Conservation (phyloP, 192 early-diverging fungal species). For the Entomortierella beljakovae region DNA sequence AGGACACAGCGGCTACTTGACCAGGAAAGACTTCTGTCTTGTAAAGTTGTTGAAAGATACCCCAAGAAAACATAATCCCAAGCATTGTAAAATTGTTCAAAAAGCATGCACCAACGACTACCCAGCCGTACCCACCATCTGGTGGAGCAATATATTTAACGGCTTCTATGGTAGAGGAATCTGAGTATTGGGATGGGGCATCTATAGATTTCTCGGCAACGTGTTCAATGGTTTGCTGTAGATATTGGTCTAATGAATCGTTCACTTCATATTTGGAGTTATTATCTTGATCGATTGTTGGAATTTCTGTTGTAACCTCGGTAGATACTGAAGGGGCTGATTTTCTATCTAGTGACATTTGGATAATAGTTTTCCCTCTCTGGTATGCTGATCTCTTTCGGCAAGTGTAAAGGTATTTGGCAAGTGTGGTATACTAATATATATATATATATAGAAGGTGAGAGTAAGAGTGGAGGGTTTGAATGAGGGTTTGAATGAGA, state of each 20-base stretch:
- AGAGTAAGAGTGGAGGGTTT: neutral
- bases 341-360: neutral
- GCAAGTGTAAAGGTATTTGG: neutral
- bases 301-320: neutral
- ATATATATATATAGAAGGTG: neutral
- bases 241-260: neutral
- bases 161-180: neutral
- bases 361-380: too few species aligned
- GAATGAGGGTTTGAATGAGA: neutral
- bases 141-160: slow-evolving; percentile 18
- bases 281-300: neutral
- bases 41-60: slow-evolving; percentile 61
- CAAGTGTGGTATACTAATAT: neutral
- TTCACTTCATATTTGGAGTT: too few species aligned
- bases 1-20: slow-evolving; percentile 54
- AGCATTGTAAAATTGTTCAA: slow-evolving; percentile 56
- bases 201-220: neutral
- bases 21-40: slow-evolving; percentile 52
- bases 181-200: neutral
- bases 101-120: slow-evolving; percentile 56
- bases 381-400: neutral
- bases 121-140: slow-evolving; percentile 60
- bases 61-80: slow-evolving; percentile 62
- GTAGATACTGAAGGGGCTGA: neutral
- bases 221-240: neutral